Conservation (phyloP, 2,329 filamentous ascomycete genomes). For the Colletotrichum gloeosporioides region DNA sequence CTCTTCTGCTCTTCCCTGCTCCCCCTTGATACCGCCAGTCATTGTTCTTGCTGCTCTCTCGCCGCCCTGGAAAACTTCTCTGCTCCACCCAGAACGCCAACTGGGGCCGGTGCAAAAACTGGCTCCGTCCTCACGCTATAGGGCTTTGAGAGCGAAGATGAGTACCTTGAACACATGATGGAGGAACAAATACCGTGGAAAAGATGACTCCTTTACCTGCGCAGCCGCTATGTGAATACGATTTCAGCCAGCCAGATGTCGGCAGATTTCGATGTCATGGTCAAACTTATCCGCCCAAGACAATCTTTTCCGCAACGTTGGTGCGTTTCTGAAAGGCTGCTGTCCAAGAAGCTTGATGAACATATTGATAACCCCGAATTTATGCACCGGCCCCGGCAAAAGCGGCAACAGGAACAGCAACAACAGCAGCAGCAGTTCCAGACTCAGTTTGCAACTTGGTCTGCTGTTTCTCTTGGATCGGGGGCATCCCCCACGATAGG, state of each 20-base stretch:
- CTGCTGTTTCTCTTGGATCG: background rate
- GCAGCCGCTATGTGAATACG: too few species aligned
- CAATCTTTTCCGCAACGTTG: too few species aligned
- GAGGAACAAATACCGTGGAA: too few species aligned
- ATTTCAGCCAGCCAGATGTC: too few species aligned
- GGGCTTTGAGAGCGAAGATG: background rate
- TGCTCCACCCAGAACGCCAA: background rate
- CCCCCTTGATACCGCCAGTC: background rate
- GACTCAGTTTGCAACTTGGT: rapidly evolving
- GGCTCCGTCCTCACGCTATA: background rate
- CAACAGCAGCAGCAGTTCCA: background rate
- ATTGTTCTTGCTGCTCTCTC: background rate
- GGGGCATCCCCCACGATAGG: background rate
- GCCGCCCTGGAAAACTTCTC: background rate
- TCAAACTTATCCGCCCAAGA: too few species aligned
- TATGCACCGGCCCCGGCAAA: too few species aligned
- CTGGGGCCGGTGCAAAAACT: background rate
- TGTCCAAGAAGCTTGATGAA: too few species aligned
- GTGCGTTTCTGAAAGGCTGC: background rate
- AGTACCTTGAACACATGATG: background rate
- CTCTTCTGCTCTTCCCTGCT: background rate
- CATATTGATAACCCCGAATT: too few species aligned
- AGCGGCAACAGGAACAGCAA: background rate
- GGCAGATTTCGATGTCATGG: too few species aligned
- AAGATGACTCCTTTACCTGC: too few species aligned